Conservation (phyloP, 768 basidiomycete species). For the Sporobolomyces phaffii region DNA sequence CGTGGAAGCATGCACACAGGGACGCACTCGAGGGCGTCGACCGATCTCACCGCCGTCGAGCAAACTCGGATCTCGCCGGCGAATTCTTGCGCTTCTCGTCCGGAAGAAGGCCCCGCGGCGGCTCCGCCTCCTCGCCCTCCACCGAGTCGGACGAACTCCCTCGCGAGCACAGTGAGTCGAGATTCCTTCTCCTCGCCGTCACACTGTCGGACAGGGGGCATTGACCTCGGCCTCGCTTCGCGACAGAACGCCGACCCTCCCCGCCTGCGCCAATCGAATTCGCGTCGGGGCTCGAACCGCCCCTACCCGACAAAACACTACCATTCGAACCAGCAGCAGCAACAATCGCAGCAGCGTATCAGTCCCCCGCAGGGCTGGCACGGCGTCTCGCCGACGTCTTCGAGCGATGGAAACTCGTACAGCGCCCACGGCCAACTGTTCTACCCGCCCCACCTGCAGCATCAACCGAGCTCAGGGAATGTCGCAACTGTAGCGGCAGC, state of each 20-base stretch:
- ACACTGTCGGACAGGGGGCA: too few species aligned
- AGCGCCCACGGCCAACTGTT: too few species aligned
- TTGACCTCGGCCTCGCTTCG: neutral
- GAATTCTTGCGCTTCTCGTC: neutral
- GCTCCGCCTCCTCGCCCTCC: neutral
- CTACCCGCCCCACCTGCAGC: neutral
- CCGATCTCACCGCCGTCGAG: conserved; percentile 1
- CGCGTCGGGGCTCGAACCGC: neutral
- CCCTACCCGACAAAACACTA: neutral
- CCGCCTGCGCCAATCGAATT: neutral
- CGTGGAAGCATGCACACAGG: neutral
- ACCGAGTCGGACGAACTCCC: neutral
- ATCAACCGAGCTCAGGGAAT: too few species aligned
- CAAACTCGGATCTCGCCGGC: neutral
- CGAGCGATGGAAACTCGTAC: too few species aligned
- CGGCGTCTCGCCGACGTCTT: neutral
- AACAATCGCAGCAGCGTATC: neutral
- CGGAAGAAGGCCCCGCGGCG: neutral
- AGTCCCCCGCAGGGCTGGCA: neutral
- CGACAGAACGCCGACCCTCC: neutral
- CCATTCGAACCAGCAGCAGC: neutral
- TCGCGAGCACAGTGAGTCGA: neutral
- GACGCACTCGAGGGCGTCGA: conserved; percentile 8
- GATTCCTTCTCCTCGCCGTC: neutral
- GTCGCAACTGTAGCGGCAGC: too few species aligned